Evolutionary conservation across 2,329 filamentous ascomycete species (phyloP), one percentile per base, ranked within the genome.

Genomic region (Xylaria sp.): DNA sequence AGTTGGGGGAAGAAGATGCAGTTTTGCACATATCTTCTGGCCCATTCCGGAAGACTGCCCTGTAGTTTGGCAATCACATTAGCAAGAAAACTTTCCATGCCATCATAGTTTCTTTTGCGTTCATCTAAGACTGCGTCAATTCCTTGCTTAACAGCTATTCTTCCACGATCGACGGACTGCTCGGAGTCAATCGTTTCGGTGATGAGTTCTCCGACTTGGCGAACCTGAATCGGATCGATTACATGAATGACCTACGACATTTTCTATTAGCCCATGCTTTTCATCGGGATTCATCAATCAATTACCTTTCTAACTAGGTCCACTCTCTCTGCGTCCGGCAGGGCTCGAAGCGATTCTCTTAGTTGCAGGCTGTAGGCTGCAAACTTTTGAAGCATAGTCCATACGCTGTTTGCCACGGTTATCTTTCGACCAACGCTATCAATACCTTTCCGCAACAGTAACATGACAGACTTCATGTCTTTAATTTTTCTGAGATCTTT

Each of bases 1-100:
- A 98, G 88, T 75, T 97, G 94, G 0, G 94, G 95, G 70, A 97
- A 92, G 78, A 96, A 97, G 20, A 96, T 91, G 71, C 97, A 97
- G 64, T 94, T 94, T 41, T 86, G 83, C 15, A 91, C 81, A 68
- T 87, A 84, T 36, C 80, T 78, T 31, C 79, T 79, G 20, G 85
- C 84, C 84, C 86, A 86, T 68, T 86, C 83, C 0, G 94, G 91
- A 23, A 96, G 83, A 1, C 85, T 84, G 15, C 80, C 79, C 0
- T 87, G 87, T 66, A 97, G 83, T n/a, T 88, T 86, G 20, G 85
- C 83, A 5, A 90, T 90, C 1, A 94, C 88, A 62, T 89, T 81
- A 2, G 88, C 90, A 15, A 99, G 85, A 13, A 98, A 85, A 67
- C 86, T 85, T 63, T 92, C 91, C 75, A 98, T 88, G 0, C 92